Evolutionary conservation across 371 early-diverging fungal species (phyloP), one percentile per base, ranked within the genome.

Genomic region (Circinella umbellata): DNA sequence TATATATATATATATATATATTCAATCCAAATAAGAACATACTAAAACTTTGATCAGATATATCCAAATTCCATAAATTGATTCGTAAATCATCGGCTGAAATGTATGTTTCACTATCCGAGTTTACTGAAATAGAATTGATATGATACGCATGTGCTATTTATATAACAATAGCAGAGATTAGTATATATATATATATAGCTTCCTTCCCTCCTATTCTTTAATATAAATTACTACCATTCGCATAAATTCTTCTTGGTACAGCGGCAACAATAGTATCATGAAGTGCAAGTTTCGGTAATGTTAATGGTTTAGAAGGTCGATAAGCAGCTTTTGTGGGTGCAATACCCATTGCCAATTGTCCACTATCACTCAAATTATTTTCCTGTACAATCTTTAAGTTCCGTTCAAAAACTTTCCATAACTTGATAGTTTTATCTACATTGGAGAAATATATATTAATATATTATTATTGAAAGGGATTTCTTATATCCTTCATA

Each of bases 401-500:
- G 15, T 88, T 86, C 76, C 93, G 91, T 77, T 96, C 96, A 80
- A 90, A 94, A 39, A 96, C 89, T 78, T 96, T 96, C 96, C 96
- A 96, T 36, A 96, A 86, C 78, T 96, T 96, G 79, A 96, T 92
- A 38, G 96, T 96, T 77, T 95, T 96, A 82, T 96, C 96, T 94
- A 69, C 42, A 27, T 18, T 20, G 10, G 63, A 39, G 20, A 46
- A 36, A 37, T 11, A 42, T 11, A 42, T 39, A 39, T n/a, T n/a
- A n/a, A n/a, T n/a, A n/a, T n/a, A n/a, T n/a, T n/a, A n/a, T n/a
- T n/a, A n/a, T n/a, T n/a, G n/a, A n/a, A n/a, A n/a, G n/a, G n/a
- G n/a, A n/a, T n/a, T n/a, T n/a, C n/a, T n/a, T n/a, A n/a, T n/a
- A n/a, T n/a, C n/a, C n/a, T n/a, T n/a, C n/a, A n/a, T n/a, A n/a